Percentiles rank a stretch among this genome's conserved stretches.
Conservation (phyloP, 805 yeast species). For the Ogataea parapolymorpha region DNA sequence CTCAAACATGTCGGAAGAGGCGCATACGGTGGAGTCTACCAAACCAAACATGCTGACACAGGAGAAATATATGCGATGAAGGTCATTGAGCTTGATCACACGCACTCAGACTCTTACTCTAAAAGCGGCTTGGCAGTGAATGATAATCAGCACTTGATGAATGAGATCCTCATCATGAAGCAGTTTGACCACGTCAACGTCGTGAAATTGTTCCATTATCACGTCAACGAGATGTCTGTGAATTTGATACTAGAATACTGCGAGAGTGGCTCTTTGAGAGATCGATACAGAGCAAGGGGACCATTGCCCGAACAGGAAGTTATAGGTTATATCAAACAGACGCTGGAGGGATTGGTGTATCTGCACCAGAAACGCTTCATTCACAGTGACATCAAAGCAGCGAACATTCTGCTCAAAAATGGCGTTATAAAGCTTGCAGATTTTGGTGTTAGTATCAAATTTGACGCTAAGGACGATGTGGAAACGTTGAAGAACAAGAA, state of each 20-base stretch:
- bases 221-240: conserved; percentile 48
- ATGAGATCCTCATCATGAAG: conserved; percentile 64
- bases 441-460: conserved; percentile 68
- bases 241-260: conserved; percentile 64
- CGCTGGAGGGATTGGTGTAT: conserved; percentile 57
- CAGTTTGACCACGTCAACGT: conserved; percentile 64
- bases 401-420: conserved; percentile 61
- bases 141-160: conserved; percentile 43
- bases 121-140: conserved; percentile 2
- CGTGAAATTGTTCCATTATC: conserved; percentile 66
- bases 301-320: conserved; percentile 55
- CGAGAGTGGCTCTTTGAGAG: conserved; percentile 63
- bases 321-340: conserved; percentile 48
- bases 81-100: conserved; percentile 14
- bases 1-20: conserved; percentile 79
- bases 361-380: conserved; percentile 71
- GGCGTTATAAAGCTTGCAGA: conserved; percentile 65
- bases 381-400: conserved; percentile 76
- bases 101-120: conserved; percentile 4
- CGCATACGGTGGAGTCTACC: conserved; percentile 85
- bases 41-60: conserved; percentile 14
- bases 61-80: conserved; percentile 27
- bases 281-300: conserved; percentile 47
- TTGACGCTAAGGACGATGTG: conserved; percentile 74
- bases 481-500: conserved; percentile 37